Evolutionary conservation across 768 basidiomycete genomes (phyloP), one percentile per base, ranked within the genome.

Genomic region (Lactarius pseudohatsudake): DNA sequence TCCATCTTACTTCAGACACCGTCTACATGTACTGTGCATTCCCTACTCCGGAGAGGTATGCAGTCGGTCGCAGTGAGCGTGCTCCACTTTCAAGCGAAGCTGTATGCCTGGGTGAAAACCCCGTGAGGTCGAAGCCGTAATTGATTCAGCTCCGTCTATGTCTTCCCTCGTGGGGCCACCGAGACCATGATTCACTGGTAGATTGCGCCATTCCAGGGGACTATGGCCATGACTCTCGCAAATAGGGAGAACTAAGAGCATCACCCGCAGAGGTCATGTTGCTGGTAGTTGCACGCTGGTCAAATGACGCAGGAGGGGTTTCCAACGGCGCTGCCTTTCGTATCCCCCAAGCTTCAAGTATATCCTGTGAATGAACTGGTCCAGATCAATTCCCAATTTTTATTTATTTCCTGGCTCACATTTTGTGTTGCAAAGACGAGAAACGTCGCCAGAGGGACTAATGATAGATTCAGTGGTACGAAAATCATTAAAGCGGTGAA

Each of bases 381-480:
- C 32, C 3, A 41, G 43, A 47, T 64, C 26, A 55, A 26, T 32
- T 32, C 16, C 20, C 9, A 20, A 6, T 13, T 36, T n/a, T 41
- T 38, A n/a, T 38, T 45, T 57, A 58, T 30, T 53, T 22, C n/a
- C 20, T 50, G 54, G 16, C 75, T 54, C 65, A 81, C 85, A 78
- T 76, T 79, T 67, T 84, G 83, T 8, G 79, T 75, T 36, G 81
- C 85, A 70, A 86, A 84, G 6, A 85, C 72, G 40, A 84, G 58
- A 58, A 81, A 77, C 3, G 81, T 80, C 0, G 75, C 78, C 20
- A 86, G 71, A 0, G 86, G 85, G 28, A 87, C 85, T 85, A 63
- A 13, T 30, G 41, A 45, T 56, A 22, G 10, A 28, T 57, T 56
- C 63, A 64, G 60, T 11, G 63, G 7, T 59, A 71, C 56, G 70